Evolutionary conservation across 83 land plant species (phyloP), one percentile per base, ranked within the genome.

Genomic region (Picea abies): DNA sequence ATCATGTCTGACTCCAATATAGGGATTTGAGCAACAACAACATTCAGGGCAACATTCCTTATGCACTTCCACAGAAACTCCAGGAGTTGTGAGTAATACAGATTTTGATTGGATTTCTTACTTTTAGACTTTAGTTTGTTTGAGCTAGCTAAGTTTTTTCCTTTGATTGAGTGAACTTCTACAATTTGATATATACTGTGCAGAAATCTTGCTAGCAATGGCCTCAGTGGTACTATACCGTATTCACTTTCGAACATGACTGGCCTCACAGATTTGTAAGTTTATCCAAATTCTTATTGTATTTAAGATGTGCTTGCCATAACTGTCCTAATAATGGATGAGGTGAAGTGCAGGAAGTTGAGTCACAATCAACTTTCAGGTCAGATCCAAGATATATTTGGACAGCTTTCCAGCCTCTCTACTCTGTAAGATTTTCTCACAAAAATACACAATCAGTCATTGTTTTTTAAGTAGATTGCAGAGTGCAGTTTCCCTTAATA

Each of bases 21-120:
- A 93, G 96, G 58, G 96, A 93, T 72, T 4, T 91, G 82, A 93
- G 94, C 85, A 90, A 93, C 39, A 93, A 93, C 32, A 85, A 91
- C 25, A 16, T 83, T 60, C n/a, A 58, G 20, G 62, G 58, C 29
- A 35, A 83, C 20, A 80, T 83, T 22, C 84, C 84, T 15, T 79
- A 83, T 77, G 39, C 61, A 37, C 83, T 83, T 56, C 83, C 84
- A 25, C 68, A 56, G 15, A 83, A 79, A 22, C 35, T 79, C 5
- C 64, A 83, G 67, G 44, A 83, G 67, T 14, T 83, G 84, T 83
- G 78, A 79, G 84, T 82, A 4, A 19, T 11, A 35, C 20, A 35
- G 20, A 73, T 73, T 2, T 35, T 73, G 20, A 19, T 41, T 69
- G 39, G 19, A 71, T 56, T n/a, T n/a, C 6, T 29, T 29, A 29